A percentile compares a stretch with the other conserved stretches of the same genome.
These are phyloP conservation scores for Apiospora pterosperma DNA, from an alignment of 2,329 filamentous ascomycete genomes.

Conservation along the genomic window DNA sequence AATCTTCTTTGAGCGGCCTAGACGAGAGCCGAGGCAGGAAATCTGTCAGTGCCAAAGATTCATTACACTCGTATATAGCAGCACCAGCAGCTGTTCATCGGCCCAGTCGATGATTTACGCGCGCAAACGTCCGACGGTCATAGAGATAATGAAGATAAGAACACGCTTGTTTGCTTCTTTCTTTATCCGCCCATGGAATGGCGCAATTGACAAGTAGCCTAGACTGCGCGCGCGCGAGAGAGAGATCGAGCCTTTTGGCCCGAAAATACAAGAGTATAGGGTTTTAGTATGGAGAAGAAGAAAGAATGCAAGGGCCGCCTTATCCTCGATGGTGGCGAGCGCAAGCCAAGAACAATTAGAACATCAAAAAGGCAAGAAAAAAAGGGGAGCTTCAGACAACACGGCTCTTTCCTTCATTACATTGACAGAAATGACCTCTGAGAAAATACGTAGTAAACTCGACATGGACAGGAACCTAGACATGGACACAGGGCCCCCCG, in stretches of 20 bases:
- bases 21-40: slow-evolving; percentile 18
- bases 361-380: not conserved
- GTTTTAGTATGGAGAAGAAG: slow-evolving; percentile 9
- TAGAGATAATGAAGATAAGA: not conserved
- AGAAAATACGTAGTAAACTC: slow-evolving; percentile 1
- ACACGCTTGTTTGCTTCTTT: not conserved
- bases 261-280: slow-evolving; percentile 6
- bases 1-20: slow-evolving; percentile 35
- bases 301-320: slow-evolving; percentile 6
- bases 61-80: not conserved
- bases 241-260: not conserved
- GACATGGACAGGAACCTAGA: not conserved
- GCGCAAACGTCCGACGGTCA: not conserved
- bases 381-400: not conserved
- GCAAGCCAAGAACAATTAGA: not conserved
- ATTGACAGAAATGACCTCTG: not conserved
- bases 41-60: slow-evolving; percentile 25
- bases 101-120: slow-evolving; percentile 1
- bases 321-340: not conserved
- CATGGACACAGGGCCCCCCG: not conserved
- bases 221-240: not conserved
- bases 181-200: not conserved
- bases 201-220: not conserved
- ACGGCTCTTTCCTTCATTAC: not conserved
- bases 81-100: not conserved